A percentile compares a stretch with the other conserved stretches of the same genome.
These are phyloP conservation scores for Kalmanozyma brasiliensis DNA, from an alignment of 1,284 basidiomycete species.

Conservation along the genomic window DNA sequence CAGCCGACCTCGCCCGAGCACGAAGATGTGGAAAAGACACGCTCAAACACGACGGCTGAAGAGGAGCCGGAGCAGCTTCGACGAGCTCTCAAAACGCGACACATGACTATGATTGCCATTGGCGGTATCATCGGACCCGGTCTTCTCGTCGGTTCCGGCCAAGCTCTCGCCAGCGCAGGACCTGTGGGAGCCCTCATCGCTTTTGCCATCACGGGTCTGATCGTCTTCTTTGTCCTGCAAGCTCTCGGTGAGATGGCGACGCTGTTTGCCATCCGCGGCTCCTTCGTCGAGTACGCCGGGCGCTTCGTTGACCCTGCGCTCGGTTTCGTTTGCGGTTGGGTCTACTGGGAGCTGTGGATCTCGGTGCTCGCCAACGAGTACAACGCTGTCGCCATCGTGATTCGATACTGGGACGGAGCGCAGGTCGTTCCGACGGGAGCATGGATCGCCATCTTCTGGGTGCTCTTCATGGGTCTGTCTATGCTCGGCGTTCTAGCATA, in stretches of 20 bases:
- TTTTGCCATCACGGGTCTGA: constrained; percentile 46
- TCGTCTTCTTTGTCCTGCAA: constrained; percentile 52
- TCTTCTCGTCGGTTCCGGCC: constrained; percentile 49
- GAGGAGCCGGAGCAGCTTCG: constrained; percentile 31
- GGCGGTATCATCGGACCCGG: constrained; percentile 62
- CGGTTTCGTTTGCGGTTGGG: constrained; percentile 73
- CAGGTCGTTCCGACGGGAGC: constrained; percentile 25
- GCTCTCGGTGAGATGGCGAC: constrained; percentile 55
- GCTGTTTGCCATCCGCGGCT: constrained; percentile 74
- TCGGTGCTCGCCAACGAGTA: constrained; percentile 48
- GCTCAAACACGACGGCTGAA: neutral
- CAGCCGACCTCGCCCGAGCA: constrained; percentile 20
- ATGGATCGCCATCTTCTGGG: constrained; percentile 55
- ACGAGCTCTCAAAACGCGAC: constrained; percentile 48
- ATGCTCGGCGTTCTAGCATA: constrained; percentile 45
- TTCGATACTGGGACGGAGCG: constrained; percentile 40
- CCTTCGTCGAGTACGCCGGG: constrained; percentile 82
- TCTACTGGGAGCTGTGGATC: constrained; percentile 52
- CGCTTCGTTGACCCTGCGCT: constrained; percentile 82
- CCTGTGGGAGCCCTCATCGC: constrained; percentile 52
- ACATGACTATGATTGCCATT: constrained; percentile 58
- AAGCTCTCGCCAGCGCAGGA: constrained; percentile 46
- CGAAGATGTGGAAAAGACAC: constrained; percentile 28
- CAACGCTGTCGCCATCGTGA: constrained; percentile 46
- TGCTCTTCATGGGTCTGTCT: constrained; percentile 37